Evolutionary conservation across 1,284 basidiomycete species (phyloP), one percentile per base, ranked within the genome.

Genomic region (Leccinum fallax): DNA sequence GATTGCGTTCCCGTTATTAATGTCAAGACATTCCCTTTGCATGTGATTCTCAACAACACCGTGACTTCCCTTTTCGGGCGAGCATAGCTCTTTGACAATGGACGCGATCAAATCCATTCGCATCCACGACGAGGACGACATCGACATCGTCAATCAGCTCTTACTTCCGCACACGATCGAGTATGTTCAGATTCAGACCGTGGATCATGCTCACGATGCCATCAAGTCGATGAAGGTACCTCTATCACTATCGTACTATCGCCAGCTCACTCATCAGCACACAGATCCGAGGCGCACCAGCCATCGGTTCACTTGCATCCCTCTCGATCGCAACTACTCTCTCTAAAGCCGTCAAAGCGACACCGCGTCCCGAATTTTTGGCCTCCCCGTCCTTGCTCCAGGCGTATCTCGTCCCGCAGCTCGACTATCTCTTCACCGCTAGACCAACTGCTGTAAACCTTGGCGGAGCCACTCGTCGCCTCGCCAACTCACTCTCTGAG

Each of bases 381-480:
- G 66, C 78, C 6, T 83, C 83, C 2, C 71, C 82, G 0, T 73
- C 78, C 1, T 73, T 78, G 1, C 77, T 94, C 30, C 77, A 81
- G 62, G 73, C 74, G 0, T 78, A 90, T 70, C 71, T 93, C 60
- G 72, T 78, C 51, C 80, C 84, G 0, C 81, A 86, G 51, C 82
- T 94, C 55, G 83, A 87, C 54, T 90, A 87, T 75, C 83, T 97
- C 13, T 87, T 85, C 73, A 92, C 89, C 1, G 90, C 95, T 3
- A 85, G 95, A n/a, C 95, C 95, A 7, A 97, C 95, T 0, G 95
- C 95, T 3, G 95, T 97, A 69, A 97, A 97, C 78, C 88, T 97
- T 19, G 88, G 91, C 32, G 89, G 89, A 55, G 93, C 93, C 11
- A 92, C 87, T 55, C 83, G 88, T 38, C 85, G 93, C 19, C 83